phyloP scores from a whole-genome alignment of 495 filamentous ascomycete genomes.

The Hypoxylon intermedium region DNA sequence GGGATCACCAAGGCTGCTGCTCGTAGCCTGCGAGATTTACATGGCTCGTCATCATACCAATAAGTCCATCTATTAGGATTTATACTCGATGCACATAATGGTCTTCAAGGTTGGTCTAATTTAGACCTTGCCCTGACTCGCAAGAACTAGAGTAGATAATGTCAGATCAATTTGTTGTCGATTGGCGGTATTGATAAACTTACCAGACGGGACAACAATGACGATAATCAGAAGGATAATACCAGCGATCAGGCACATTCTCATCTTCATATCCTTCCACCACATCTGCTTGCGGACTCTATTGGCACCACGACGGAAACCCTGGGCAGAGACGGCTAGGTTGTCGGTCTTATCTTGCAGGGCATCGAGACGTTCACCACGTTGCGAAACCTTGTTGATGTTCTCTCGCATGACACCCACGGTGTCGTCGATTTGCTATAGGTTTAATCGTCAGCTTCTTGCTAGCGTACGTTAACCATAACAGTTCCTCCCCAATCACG shows the following conservation, averaged over 20 bases:
- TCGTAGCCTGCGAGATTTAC: slow-evolving; percentile 36
- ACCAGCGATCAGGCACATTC: slow-evolving; percentile 88
- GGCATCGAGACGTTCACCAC: slow-evolving; percentile 86
- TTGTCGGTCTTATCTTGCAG: slow-evolving; percentile 97
- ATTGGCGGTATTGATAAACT: slow-evolving; percentile 26
- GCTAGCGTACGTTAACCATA: not conserved
- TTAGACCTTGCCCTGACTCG: slow-evolving; percentile 35
- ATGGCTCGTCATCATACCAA: slow-evolving; percentile 19
- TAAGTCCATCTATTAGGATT: slow-evolving; percentile 18
- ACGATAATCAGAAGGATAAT: slow-evolving; percentile 88
- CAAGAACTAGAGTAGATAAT: slow-evolving; percentile 18
- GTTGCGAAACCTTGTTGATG: slow-evolving; percentile 89
- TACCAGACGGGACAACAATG: slow-evolving; percentile 91
- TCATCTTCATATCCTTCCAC: slow-evolving; percentile 97
- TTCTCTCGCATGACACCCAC: slow-evolving; percentile 93
- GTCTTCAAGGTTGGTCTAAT: slow-evolving; percentile 8
- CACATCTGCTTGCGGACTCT: slow-evolving; percentile 91
- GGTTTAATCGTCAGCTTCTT: slow-evolving; percentile 38
- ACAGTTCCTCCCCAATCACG: slow-evolving; percentile 6
- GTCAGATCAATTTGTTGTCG: slow-evolving; percentile 7
- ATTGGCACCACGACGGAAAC: slow-evolving; percentile 94
- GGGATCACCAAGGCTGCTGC: slow-evolving; percentile 16
- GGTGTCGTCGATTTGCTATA: slow-evolving; percentile 94
- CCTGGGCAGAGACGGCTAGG: slow-evolving; percentile 85
- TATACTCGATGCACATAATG: slow-evolving; percentile 23